These are phyloP conservation scores for Crithidia sp. DNA, from an alignment of 208 protist species.

Conservation along the genomic window DNA sequence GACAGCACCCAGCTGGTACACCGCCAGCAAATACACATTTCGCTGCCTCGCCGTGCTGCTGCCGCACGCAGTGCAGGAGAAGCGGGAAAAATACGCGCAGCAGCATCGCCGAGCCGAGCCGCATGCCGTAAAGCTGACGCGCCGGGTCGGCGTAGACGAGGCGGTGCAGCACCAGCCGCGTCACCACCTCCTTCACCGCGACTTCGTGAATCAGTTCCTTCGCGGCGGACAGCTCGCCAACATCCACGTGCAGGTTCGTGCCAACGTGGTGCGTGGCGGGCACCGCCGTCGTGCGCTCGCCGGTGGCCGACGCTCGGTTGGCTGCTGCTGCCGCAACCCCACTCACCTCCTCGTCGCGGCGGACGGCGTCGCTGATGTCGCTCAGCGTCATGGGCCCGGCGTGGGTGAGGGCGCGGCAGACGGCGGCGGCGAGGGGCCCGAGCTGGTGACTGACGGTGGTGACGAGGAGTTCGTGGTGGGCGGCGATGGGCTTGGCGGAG, in stretches of 20 bases:
- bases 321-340: constrained; percentile 28
- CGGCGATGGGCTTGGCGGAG: constrained; percentile 27
- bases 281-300: constrained; percentile 25
- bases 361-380: constrained; percentile 30
- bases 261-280: constrained; percentile 28
- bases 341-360: constrained; percentile 30
- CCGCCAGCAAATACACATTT: constrained; percentile 54
- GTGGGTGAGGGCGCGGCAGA: constrained; percentile 39
- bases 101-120: constrained; percentile 60
- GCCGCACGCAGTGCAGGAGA: constrained; percentile 47
- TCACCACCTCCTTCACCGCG: constrained; percentile 74
- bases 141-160: constrained; percentile 42
- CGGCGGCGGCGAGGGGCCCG: constrained; percentile 45
- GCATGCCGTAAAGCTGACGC: constrained; percentile 52
- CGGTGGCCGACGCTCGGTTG: constrained; percentile 26
- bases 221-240: constrained; percentile 17
- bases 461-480: constrained; percentile 55
- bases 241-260: constrained; percentile 18
- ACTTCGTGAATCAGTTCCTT: constrained; percentile 47
- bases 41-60: constrained; percentile 60
- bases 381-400: constrained; percentile 37
- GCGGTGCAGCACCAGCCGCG: constrained; percentile 78
- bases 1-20: constrained; percentile 65
- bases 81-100: constrained; percentile 70
- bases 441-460: constrained; percentile 45